phyloP scores from a whole-genome alignment of 805 yeast genomes.

The Candida morakotiae region DNA sequence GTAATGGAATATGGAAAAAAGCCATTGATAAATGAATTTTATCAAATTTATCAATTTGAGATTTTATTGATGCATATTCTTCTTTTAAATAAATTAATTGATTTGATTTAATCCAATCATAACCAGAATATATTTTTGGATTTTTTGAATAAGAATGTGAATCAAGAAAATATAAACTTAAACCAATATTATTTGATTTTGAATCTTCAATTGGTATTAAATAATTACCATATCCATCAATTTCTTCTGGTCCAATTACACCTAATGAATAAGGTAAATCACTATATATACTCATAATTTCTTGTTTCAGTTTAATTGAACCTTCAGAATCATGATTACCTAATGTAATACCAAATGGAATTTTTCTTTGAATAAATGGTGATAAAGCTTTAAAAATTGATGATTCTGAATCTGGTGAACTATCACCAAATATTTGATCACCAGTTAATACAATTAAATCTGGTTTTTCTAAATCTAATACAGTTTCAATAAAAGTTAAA shows the following conservation, averaged over 20 bases:
- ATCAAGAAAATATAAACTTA: constrained; percentile 74
- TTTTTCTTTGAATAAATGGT: constrained; percentile 61
- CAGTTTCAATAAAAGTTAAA: constrained; percentile 50
- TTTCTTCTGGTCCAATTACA: constrained; percentile 55
- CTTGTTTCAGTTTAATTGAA: constrained; percentile 47
- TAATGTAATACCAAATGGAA: constrained; percentile 82
- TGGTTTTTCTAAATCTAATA: constrained; percentile 74
- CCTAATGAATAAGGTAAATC: constrained; percentile 68
- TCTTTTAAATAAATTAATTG: constrained; percentile 59
- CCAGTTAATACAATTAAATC: constrained; percentile 86
- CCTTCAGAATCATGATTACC: constrained; percentile 98
- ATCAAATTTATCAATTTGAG: constrained; percentile 28
- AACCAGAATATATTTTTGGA: constrained; percentile 70
- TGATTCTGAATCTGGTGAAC: constrained; percentile 76
- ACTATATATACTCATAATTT: constrained; percentile 54
- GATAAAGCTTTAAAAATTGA: constrained; percentile 71
- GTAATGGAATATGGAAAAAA: constrained; percentile 90
- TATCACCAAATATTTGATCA: constrained; percentile 84
- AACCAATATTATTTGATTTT: constrained; percentile 31
- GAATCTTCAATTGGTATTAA: constrained; percentile 47
- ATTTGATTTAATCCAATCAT: constrained; percentile 76
- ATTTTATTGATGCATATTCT: constrained; percentile 21
- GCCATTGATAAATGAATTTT: constrained; percentile 69
- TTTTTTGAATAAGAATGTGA: constrained; percentile 71
- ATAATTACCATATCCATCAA: constrained; percentile 86